Evolutionary conservation across 1,284 basidiomycete species (phyloP), one percentile per base, ranked within the genome.

Genomic region (Volvariella volvacea): DNA sequence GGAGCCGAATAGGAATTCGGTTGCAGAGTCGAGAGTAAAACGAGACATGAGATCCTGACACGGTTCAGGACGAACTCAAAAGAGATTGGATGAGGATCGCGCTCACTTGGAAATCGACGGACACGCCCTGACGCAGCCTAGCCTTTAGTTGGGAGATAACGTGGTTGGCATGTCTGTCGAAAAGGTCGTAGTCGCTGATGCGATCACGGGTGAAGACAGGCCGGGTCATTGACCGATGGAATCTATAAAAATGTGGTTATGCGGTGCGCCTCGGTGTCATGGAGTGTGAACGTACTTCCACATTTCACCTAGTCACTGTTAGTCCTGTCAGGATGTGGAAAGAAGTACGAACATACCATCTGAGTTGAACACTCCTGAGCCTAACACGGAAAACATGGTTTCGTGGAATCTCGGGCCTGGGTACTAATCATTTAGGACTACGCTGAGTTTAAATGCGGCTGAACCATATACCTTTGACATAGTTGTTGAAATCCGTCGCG

Each of bases 341-440:
- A 31, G 15, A n/a, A 9, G 22, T 1, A 32, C 44, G 25, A 39
- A 44, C 61, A 47, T 44, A 70, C 78, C 77, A 48, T 82, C 78
- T 3, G 74, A 70, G 47, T 81, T 80, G 53, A 82, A 81, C 1
- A 80, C 73, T 0, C 78, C 78, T 3, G 69, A 67, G 1, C 78
- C 79, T 8, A 80, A 55, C 12, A 81, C 62, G 6, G 67, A 58
- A 3, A 52, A 53, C 65, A 70, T 67, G 8, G 53, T 56, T 8
- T 57, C 39, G 28, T 60, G 57, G 42, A 71, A 68, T 8, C 58
- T 51, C 42, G 61, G 48, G 4, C 70, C 69, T 71, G 39, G 33
- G 4, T 39, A 12, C 7, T 19, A 30, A 39, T 10, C 9, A 30
- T 40, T 17, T 20, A 30, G 42, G 9, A 17, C 44, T n/a, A n/a